A percentile compares a stretch with the other conserved stretches of the same genome.
Conservation (phyloP, 2,329 filamentous ascomycete genomes). For the Apiospora hydei region DNA sequence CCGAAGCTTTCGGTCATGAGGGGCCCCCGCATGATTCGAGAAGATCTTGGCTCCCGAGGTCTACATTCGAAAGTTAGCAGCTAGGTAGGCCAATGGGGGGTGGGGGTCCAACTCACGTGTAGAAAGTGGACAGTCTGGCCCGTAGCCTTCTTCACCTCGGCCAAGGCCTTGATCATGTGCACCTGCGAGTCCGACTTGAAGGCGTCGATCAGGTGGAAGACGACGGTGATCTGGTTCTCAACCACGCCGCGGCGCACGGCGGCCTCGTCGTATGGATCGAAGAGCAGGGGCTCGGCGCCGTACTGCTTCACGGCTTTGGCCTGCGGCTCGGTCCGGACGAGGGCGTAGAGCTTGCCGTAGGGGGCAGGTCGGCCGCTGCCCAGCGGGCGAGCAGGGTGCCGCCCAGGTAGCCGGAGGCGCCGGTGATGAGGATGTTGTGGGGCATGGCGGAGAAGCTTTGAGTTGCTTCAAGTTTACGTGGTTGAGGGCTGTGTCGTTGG, state of each 20-base stretch:
- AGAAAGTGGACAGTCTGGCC: slow-evolving; percentile 56
- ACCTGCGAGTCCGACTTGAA: slow-evolving; percentile 41
- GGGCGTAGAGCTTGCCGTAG: slow-evolving; percentile 53
- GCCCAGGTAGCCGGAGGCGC: slow-evolving; percentile 60
- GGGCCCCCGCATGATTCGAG: slow-evolving; percentile 53
- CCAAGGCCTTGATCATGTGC: slow-evolving; percentile 54
- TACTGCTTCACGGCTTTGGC: slow-evolving; percentile 51
- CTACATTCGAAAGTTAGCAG: slow-evolving; percentile 31
- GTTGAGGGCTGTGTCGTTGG: neutral
- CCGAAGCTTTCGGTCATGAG: slow-evolving; percentile 48
- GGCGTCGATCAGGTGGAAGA: slow-evolving; percentile 57
- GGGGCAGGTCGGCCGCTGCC: slow-evolving; percentile 46
- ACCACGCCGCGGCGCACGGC: slow-evolving; percentile 48
- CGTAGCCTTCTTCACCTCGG: slow-evolving; percentile 49
- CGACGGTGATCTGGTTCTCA: slow-evolving; percentile 52
- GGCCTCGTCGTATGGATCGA: slow-evolving; percentile 47
- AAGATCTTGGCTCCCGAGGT: slow-evolving; percentile 62
- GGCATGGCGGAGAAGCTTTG: slow-evolving; percentile 31
- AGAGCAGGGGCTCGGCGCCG: slow-evolving; percentile 49
- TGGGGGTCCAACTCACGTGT: slow-evolving; percentile 39
- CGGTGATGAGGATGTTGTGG: slow-evolving; percentile 56
- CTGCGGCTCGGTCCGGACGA: slow-evolving; percentile 55
- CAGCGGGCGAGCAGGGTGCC: slow-evolving; percentile 54
- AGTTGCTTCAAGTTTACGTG: too few relatives aligned
- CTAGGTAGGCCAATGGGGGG: neutral